Evolutionary conservation across 345 rosid species (phyloP), one percentile per base, ranked within the genome.

Genomic region (Eucalyptus polyanthemos): DNA sequence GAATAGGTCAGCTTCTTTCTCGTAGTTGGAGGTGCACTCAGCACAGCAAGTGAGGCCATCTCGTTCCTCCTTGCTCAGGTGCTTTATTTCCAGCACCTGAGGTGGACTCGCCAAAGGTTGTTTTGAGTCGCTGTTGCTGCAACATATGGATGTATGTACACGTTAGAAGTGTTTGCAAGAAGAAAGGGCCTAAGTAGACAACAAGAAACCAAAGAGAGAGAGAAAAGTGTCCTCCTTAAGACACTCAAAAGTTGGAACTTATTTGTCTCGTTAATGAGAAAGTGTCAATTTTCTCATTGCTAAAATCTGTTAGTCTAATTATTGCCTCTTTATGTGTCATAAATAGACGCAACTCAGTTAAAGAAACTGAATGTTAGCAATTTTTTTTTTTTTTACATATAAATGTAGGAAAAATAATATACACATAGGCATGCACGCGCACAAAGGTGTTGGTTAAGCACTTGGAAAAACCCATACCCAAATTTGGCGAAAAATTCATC

Each of bases 21-120:
- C 97, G 86, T 92, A 97, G 86, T 93, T 94, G 21, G 93, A 95
- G 87, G 91, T 94, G 95, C 99, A 97, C 90, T 97, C 97, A 80
- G 92, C 93, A 60, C 98, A 97, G 86, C 89, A 87, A 50, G 72
- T 62, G 89, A 94, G 93, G 76, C 69, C 93, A 91, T 92, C 92
- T 29, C 94, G 95, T 90, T 93, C 92, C 62, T 92, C 95, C 88
- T 93, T 94, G 89, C 89, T 90, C 58, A 90, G 94, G 91, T 94
- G 93, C 91, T 94, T 94, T 91, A 91, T 93, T 90, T 96, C 99
- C 81, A 89, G 88, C 50, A 47, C 80, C 83, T 34, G 80, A 62
- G 53, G 87, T 25, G 83, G 47, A 80, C 72, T 80, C 31, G 80
- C 58, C 21, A 62, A 16, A 29, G 85, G 44, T 40, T 17, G 67